These are phyloP conservation scores for Leccinellum albellum DNA, from an alignment of 768 basidiomycete genomes.

Conservation along the genomic window DNA sequence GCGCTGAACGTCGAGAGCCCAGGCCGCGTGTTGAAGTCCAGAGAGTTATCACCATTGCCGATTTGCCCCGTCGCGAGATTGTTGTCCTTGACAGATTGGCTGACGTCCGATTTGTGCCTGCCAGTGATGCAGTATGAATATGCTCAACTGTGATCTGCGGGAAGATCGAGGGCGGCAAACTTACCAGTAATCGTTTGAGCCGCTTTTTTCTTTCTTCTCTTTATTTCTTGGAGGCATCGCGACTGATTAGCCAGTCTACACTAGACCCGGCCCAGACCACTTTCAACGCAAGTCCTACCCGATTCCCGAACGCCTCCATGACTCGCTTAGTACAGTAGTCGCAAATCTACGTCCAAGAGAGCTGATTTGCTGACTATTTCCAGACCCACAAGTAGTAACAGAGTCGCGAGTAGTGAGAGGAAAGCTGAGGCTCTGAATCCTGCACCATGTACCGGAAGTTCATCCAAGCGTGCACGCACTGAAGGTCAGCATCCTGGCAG, in stretches of 20 bases:
- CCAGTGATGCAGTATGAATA: slow-evolving; percentile 28
- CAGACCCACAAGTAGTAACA: too few species aligned
- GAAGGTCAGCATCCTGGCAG: too few species aligned
- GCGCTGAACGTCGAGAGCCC: slow-evolving; percentile 53
- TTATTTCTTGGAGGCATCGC: slow-evolving; percentile 60
- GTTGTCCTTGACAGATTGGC: slow-evolving; percentile 50
- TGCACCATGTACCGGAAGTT: too few species aligned
- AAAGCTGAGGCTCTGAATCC: too few species aligned
- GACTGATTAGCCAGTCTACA: neutral
- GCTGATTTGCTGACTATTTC: too few species aligned
- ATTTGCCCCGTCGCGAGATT: slow-evolving; percentile 27
- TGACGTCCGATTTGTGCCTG: slow-evolving; percentile 69
- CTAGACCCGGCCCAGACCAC: too few species aligned
- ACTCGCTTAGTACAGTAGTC: too few species aligned
- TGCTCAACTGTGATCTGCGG: slow-evolving; percentile 16
- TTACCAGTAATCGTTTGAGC: slow-evolving; percentile 77
- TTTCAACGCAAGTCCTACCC: too few species aligned
- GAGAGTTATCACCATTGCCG: slow-evolving; percentile 37
- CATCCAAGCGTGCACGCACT: too few species aligned
- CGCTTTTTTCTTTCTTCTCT: slow-evolving; percentile 84
- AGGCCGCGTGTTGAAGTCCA: slow-evolving; percentile 26
- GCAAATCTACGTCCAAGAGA: too few species aligned
- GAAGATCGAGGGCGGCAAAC: slow-evolving; percentile 17
- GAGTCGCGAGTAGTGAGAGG: too few species aligned
- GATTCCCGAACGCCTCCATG: too few species aligned